Base-by-base conservation (phyloP, 176 grass and related monocot genomes). In the Puya raimondii region DNA sequence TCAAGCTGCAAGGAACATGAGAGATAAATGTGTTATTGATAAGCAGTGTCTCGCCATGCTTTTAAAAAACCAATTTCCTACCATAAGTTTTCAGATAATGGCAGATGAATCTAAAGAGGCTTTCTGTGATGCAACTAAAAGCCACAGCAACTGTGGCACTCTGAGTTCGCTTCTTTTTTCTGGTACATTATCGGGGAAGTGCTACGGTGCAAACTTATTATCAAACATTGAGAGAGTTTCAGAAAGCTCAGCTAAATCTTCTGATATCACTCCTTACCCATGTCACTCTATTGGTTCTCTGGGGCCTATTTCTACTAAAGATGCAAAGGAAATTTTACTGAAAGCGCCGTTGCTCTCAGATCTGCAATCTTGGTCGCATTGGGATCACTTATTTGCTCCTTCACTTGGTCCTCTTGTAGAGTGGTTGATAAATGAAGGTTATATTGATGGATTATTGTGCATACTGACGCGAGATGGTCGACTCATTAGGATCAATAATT, bases 321-420 rank as follows among this genome's bases (percentile, higher is more conserved):
- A 90, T 67, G 93, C 82, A 64, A 71, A 85, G 26, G 65, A 83
- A 5, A 87, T 74, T 68, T 88, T 97, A 73, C 79, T 87, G 12
- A 92, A 82, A 68, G 93, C 86, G 67, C 93, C 93, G 74, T 86
- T 97, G 88, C 68, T 97, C 65, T 97, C 93, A 66, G 93, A 97
- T 90, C 76, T 97, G 76, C 75, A 79, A 64, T 75, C 79, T 68
- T 97, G 88, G 86, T 92, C 89, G 10, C 89, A 97, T 56, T 97
- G 93, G 93, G 84, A 97, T 80, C 54, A 82, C 52, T 47, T 87
- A 53, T 97, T 81, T 90, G 83, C 86, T 71, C 89, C 89, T 48
- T 88, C 89, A 66, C 79, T 92, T 65, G 93, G 93, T 15, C 80
- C 89, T 16, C 87, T 97, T 63, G 58, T 90, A 54, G 76, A 85